Evolutionary conservation across 306 rosid species (phyloP).

Genomic region (Dalbergia oliveri): DNA sequence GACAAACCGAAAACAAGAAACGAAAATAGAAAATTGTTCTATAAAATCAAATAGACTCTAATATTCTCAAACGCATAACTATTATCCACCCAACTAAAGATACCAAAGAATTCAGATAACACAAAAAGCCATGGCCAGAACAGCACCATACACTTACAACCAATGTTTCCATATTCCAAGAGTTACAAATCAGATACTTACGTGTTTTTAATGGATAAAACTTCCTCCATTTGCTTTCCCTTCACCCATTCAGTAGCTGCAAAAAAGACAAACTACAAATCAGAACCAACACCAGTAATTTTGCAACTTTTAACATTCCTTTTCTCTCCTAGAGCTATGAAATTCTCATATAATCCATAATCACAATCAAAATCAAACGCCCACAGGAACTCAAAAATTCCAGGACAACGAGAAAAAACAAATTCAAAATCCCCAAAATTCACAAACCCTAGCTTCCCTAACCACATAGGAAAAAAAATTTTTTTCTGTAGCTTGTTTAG

Average conservation of each 20-base stretch:
- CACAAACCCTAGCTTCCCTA: neutral
- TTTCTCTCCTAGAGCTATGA: neutral
- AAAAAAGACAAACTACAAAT: conserved; percentile 40
- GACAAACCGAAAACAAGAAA: too few species aligned
- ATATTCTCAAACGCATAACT: neutral
- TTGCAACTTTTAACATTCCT: neutral
- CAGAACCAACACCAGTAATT: conserved; percentile 36
- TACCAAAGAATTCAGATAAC: conserved; percentile 5
- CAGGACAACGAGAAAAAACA: neutral
- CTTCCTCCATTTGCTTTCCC: conserved; percentile 94
- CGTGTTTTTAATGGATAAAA: conserved; percentile 84
- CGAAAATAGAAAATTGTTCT: too few species aligned
- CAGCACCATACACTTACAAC: neutral
- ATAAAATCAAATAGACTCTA: too few species aligned
- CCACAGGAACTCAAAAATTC: neutral
- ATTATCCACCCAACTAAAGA: conserved; percentile 1
- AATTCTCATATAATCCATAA: neutral
- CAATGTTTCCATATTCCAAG: neutral
- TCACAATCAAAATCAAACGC: neutral
- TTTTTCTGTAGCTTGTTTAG: too few species aligned
- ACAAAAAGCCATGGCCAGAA: conserved; percentile 19
- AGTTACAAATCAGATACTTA: conserved; percentile 43
- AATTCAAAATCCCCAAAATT: too few species aligned
- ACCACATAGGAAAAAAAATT: neutral
- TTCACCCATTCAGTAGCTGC: conserved; percentile 98